Evolutionary conservation across 768 basidiomycete species (phyloP).

Genomic region (Gloeopeniophorella convolvens): DNA sequence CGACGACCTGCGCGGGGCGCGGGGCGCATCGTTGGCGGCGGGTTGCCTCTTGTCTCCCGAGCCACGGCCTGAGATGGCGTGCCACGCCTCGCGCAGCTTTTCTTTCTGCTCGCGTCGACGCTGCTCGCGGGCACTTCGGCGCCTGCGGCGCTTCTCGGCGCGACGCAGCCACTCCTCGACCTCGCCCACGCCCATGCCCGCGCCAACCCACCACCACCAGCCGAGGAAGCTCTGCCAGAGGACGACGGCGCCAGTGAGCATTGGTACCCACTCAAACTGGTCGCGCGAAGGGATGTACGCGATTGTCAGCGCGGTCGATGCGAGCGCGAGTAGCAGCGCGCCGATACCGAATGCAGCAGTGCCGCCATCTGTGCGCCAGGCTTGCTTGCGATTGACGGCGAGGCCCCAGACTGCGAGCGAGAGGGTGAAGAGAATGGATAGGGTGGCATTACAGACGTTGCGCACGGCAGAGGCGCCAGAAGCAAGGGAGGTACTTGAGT

Average conservation of each 20-base stretch:
- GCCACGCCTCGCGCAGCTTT: conserved; percentile 51
- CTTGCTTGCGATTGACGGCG: conserved; percentile 79
- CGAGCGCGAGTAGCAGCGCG: conserved; percentile 73
- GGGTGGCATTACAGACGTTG: conserved; percentile 93
- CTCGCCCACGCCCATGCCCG: conserved; percentile 72
- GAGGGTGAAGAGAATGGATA: conserved; percentile 90
- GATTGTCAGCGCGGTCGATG: conserved; percentile 82
- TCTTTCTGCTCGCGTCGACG: conserved; percentile 43
- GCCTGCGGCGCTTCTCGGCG: conserved; percentile 48
- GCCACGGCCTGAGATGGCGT: conserved; percentile 40
- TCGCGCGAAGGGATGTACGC: conserved; percentile 79
- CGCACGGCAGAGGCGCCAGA: conserved; percentile 64
- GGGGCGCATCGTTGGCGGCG: no score
- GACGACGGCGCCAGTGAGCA: conserved; percentile 83
- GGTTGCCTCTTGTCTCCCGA: no score
- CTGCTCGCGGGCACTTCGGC: conserved; percentile 41
- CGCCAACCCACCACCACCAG: conserved; percentile 99
- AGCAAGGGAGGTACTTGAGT: conserved; percentile 26
- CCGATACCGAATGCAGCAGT: conserved; percentile 90
- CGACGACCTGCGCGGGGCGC: conserved; percentile 36
- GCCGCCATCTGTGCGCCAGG: conserved; percentile 96
- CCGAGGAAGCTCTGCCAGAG: conserved; percentile 97
- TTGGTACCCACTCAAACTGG: conserved; percentile 87
- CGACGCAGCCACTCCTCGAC: conserved; percentile 53
- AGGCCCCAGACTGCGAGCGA: conserved; percentile 92